These are phyloP conservation scores for Penicillium sp. DNA, from an alignment of 2,329 filamentous ascomycete genomes.

Conservation along the genomic window DNA sequence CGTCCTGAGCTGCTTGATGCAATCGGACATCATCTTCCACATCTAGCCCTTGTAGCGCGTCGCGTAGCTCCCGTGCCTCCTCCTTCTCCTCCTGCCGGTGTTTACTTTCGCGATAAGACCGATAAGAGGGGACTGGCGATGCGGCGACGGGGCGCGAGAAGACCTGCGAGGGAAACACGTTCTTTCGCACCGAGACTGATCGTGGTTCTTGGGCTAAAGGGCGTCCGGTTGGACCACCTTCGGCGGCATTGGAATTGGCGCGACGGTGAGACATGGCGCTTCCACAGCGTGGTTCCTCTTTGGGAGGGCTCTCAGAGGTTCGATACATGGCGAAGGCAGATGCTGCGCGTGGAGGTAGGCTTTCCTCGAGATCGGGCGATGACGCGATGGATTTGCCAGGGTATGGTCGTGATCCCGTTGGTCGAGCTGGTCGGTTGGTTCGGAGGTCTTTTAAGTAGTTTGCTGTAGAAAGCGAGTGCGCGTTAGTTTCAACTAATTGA, in stretches of 20 bases:
- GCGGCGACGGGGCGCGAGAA: constrained; percentile 37
- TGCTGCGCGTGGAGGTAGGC: constrained; percentile 48
- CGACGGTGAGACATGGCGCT: constrained; percentile 52
- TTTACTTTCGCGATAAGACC: constrained; percentile 61
- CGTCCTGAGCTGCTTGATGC: constrained; percentile 64
- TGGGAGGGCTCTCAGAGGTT: constrained; percentile 28
- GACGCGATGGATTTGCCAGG: constrained; percentile 55
- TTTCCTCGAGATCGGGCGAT: constrained; percentile 33
- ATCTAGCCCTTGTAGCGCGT: constrained; percentile 65
- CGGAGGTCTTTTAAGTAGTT: constrained; percentile 66
- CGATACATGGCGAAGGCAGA: constrained; percentile 51
- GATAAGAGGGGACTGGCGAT: constrained; percentile 55
- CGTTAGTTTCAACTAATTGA: constrained; percentile 18
- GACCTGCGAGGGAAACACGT: constrained; percentile 45
- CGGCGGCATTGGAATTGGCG: constrained; percentile 37
- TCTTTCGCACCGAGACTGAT: constrained; percentile 40
- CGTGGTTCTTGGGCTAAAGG: constrained; percentile 49
- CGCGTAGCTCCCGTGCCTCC: constrained; percentile 61
- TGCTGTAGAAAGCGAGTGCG: constrained; percentile 48
- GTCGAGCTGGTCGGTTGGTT: constrained; percentile 61
- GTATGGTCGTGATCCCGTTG: constrained; percentile 65
- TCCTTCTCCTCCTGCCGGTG: constrained; percentile 64
- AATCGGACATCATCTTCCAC: constrained; percentile 60
- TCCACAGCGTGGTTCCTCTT: constrained; percentile 43
- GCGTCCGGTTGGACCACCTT: constrained; percentile 41